phyloP scores from a whole-genome alignment of 345 rosid genomes.

The Alliaria petiolata region DNA sequence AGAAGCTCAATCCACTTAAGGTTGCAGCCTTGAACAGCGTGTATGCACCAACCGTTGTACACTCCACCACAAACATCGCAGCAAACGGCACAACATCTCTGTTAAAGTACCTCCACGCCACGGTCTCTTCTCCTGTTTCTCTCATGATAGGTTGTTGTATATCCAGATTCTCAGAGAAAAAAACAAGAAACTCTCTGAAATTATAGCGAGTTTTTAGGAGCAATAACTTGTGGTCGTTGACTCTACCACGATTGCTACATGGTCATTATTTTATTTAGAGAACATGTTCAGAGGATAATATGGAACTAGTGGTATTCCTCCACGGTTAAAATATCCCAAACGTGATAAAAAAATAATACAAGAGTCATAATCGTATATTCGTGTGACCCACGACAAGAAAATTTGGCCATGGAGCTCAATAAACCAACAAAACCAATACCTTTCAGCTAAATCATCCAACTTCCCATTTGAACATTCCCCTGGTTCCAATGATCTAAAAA shows the following conservation, averaged over 20 bases:
- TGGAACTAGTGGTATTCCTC: not conserved
- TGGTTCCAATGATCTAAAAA: too few species aligned
- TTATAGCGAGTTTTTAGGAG: not conserved
- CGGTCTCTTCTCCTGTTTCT: not conserved
- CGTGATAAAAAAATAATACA: not conserved
- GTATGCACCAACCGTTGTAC: constrained; percentile 28
- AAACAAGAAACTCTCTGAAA: not conserved
- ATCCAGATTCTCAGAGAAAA: not conserved
- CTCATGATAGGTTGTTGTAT: not conserved
- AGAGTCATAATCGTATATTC: not conserved
- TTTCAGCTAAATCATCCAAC: too few species aligned
- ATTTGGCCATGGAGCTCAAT: not conserved
- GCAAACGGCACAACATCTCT: constrained; percentile 33
- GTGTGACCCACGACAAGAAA: not conserved
- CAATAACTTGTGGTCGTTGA: not conserved
- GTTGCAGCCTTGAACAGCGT: constrained; percentile 41
- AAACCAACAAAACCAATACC: too few species aligned
- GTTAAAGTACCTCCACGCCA: constrained; percentile 14
- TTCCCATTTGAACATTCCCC: too few species aligned
- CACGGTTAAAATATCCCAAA: not conserved
- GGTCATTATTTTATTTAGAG: not conserved
- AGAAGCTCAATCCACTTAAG: constrained; percentile 34
- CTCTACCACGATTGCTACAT: not conserved
- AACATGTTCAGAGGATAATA: not conserved
- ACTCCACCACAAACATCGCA: constrained; percentile 34